A percentile compares a stretch with the other conserved stretches of the same genome.
These are phyloP conservation scores for Lactuca sativa DNA, from an alignment of 129 eudicot genomes.

Conservation along the genomic window DNA sequence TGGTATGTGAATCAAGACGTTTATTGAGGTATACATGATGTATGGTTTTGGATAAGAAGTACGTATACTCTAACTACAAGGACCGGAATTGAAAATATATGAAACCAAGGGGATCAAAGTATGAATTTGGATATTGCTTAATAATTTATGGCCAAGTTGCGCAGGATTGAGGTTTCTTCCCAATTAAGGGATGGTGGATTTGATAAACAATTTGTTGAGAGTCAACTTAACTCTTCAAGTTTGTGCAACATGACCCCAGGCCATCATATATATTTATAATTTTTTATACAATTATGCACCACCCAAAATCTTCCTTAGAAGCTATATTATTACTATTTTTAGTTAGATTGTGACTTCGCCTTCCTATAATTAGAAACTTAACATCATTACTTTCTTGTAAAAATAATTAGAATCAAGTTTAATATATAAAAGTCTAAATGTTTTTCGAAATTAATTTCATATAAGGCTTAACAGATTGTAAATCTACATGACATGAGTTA, in stretches of 20 bases:
- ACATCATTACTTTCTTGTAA: not conserved
- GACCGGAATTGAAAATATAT: constrained; percentile 11
- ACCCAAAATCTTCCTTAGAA: constrained; percentile 33
- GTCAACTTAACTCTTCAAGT: constrained; percentile 33
- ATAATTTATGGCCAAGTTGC: constrained; percentile 14
- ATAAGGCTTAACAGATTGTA: not conserved
- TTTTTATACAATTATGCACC: constrained; percentile 6
- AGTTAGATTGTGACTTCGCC: constrained; percentile 21
- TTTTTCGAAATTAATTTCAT: not conserved
- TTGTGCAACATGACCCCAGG: constrained; percentile 26
- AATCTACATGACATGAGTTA: not conserved
- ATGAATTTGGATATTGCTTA: constrained; percentile 16
- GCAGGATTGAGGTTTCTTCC: constrained; percentile 34
- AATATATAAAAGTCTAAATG: not conserved
- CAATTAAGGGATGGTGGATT: constrained; percentile 36
- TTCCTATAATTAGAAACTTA: constrained; percentile 13
- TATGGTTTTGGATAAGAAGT: constrained; percentile 4
- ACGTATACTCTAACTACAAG: constrained; percentile 20
- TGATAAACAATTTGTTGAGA: constrained; percentile 23
- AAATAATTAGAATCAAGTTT: not conserved
- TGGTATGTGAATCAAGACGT: not conserved
- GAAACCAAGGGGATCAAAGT: constrained; percentile 20
- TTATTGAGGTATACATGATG: not conserved
- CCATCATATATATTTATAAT: not conserved
- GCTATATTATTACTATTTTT: constrained; percentile 21